These are phyloP conservation scores for Cavenderia fasciculata DNA, from an alignment of 78 protist genomes.

Conservation along the genomic window DNA sequence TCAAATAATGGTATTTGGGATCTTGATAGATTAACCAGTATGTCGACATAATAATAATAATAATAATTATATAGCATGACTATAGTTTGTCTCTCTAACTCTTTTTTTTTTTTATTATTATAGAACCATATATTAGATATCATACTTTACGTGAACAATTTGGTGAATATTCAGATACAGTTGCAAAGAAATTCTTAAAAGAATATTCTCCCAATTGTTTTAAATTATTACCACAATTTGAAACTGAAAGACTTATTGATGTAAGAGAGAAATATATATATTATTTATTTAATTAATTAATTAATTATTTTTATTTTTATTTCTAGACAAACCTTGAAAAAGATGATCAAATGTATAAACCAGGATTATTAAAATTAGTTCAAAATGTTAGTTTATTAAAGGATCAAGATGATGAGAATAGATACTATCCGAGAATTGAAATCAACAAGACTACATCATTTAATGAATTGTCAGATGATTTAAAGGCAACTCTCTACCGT, in stretches of 20 bases:
- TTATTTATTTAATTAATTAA: background rate
- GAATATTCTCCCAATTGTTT: slow-evolving; percentile 26
- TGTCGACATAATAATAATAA: no score
- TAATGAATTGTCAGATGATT: slow-evolving; percentile 67
- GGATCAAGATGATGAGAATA: slow-evolving; percentile 1
- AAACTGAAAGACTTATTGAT: slow-evolving; percentile 31
- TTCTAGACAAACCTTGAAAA: background rate
- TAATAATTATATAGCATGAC: background rate
- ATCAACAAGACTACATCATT: slow-evolving; percentile 71
- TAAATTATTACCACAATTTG: slow-evolving; percentile 36
- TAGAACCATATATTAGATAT: slow-evolving; percentile 76
- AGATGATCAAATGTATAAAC: slow-evolving; percentile 51
- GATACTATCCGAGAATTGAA: slow-evolving; percentile 65
- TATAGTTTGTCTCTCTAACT: background rate
- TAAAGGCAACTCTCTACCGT: slow-evolving; percentile 51
- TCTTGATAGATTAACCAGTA: slow-evolving; percentile 57
- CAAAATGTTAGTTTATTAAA: slow-evolving; percentile 40
- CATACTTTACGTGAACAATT: slow-evolving; percentile 53
- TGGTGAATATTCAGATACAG: slow-evolving; percentile 66
- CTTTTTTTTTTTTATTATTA: background rate
- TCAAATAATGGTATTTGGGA: slow-evolving; percentile 82
- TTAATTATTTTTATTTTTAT: background rate
- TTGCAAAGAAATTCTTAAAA: slow-evolving; percentile 30
- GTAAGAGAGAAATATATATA: background rate
- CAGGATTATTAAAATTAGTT: slow-evolving; percentile 69